Conservation (phyloP, 1,139 yeast genomes). For the Suhomyces chickasaworum region DNA sequence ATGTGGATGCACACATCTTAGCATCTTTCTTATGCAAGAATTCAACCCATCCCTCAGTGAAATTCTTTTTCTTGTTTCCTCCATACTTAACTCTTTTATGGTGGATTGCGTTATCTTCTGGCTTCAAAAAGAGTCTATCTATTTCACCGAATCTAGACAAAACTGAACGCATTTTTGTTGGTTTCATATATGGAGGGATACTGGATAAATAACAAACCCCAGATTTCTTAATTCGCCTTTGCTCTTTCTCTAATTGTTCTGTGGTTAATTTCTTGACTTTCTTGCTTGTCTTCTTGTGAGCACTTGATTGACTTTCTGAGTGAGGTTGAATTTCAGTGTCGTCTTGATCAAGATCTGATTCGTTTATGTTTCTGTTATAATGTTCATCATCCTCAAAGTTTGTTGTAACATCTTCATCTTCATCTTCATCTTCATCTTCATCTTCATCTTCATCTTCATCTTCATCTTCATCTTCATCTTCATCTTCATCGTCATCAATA, state of each 20-base stretch:
- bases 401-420: too few relatives aligned
- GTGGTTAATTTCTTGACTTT: conserved; percentile 39
- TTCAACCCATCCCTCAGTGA: conserved; percentile 98
- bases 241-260: conserved; percentile 56
- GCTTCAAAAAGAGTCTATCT: conserved; percentile 82
- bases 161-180: conserved; percentile 82
- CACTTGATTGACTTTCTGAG: too few relatives aligned
- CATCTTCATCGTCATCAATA: conserved; percentile 21
- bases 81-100: conserved; percentile 78
- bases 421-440: conserved; percentile 16
- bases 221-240: conserved; percentile 63
- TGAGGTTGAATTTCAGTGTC: too few relatives aligned
- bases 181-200: conserved; percentile 97
- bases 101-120: conserved; percentile 72
- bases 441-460: conserved; percentile 24
- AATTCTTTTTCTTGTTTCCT: conserved; percentile 89
- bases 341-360: not conserved
- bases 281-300: not conserved
- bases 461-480: conserved; percentile 17
- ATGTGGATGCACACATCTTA: conserved; percentile 78
- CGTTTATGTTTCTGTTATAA: conserved; percentile 22
- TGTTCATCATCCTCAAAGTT: too few relatives aligned
- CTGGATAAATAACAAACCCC: conserved; percentile 91
- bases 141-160: conserved; percentile 80
- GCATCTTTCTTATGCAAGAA: conserved; percentile 83